phyloP scores from a whole-genome alignment of 176 grass and related monocot species.

The Oryza brachyantha region DNA sequence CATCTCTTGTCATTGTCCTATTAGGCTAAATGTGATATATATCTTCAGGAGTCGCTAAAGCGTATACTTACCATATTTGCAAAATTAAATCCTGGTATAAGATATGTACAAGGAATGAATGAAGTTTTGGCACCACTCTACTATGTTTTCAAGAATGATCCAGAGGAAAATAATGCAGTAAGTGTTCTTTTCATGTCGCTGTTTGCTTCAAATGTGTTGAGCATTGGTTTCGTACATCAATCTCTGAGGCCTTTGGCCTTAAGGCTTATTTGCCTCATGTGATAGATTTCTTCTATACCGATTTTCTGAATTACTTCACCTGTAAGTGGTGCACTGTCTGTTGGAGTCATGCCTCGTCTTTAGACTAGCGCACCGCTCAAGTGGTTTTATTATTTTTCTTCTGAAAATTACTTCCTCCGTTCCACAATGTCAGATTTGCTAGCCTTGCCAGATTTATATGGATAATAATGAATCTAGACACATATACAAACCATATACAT shows the following conservation, averaged over 20 bases:
- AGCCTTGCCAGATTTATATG: too few relatives aligned
- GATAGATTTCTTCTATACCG: background rate
- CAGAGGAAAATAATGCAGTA: conserved; percentile 59
- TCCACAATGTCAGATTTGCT: too few relatives aligned
- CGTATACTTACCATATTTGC: conserved; percentile 93
- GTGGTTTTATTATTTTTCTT: background rate
- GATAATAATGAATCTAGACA: too few relatives aligned
- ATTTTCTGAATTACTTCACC: background rate
- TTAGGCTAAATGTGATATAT: conserved; percentile 23
- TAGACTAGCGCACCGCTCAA: background rate
- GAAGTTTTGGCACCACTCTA: conserved; percentile 93
- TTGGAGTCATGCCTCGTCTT: background rate
- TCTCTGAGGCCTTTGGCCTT: background rate
- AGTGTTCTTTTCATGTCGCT: conserved; percentile 20
- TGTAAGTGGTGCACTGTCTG: background rate
- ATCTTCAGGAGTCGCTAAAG: conserved; percentile 77
- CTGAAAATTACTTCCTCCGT: too few relatives aligned
- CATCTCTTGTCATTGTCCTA: background rate
- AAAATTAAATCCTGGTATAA: conserved; percentile 94
- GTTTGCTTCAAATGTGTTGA: conserved; percentile 9
- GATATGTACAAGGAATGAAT: conserved; percentile 99
- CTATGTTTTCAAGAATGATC: conserved; percentile 94
- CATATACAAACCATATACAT: too few relatives aligned
- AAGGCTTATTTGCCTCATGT: background rate
- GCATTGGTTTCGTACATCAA: background rate